Evolutionary conservation across 345 rosid genomes (phyloP).

Genomic region (Hibiscus syriacus): DNA sequence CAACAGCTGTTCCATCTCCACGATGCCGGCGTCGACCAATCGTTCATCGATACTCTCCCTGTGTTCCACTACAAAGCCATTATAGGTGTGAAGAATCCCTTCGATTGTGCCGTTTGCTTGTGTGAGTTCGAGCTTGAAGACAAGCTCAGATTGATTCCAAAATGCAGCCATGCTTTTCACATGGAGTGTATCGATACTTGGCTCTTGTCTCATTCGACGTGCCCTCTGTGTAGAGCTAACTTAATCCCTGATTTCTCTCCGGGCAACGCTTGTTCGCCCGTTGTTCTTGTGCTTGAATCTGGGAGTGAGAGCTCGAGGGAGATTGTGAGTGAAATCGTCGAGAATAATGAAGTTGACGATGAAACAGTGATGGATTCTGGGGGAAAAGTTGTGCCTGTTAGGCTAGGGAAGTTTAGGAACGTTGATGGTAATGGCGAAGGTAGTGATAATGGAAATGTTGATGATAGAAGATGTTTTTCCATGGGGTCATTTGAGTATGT

Average conservation of each 20-base stretch:
- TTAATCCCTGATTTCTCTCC: conserved; percentile 69
- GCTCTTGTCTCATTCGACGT: conserved; percentile 97
- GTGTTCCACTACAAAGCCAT: conserved; percentile 79
- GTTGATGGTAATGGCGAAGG: conserved; percentile 43
- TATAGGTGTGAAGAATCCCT: conserved; percentile 66
- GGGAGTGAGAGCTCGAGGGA: conserved; percentile 83
- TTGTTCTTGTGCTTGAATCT: conserved; percentile 83
- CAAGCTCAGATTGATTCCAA: conserved; percentile 87
- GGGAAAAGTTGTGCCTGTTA: conserved; percentile 69
- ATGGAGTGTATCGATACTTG: conserved; percentile 97
- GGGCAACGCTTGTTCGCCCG: conserved; percentile 37
- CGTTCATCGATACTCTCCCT: conserved; percentile 91
- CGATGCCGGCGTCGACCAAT: conserved; percentile 93
- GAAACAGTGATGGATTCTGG: conserved; percentile 23
- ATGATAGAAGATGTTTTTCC: conserved; percentile 76
- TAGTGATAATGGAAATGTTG: conserved; percentile 37
- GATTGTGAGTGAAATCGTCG: conserved; percentile 32
- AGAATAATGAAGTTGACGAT: conserved; percentile 23
- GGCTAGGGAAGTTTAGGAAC: conserved; percentile 81
- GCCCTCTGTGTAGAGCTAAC: conserved; percentile 87
- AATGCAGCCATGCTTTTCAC: conserved; percentile 98
- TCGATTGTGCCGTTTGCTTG: conserved; percentile 96
- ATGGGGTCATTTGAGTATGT: conserved; percentile 97
- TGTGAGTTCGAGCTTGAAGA: conserved; percentile 89
- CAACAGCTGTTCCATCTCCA: conserved; percentile 95